phyloP scores from a whole-genome alignment of 2,329 filamentous ascomycete genomes.

The Colletotrichum lini region DNA sequence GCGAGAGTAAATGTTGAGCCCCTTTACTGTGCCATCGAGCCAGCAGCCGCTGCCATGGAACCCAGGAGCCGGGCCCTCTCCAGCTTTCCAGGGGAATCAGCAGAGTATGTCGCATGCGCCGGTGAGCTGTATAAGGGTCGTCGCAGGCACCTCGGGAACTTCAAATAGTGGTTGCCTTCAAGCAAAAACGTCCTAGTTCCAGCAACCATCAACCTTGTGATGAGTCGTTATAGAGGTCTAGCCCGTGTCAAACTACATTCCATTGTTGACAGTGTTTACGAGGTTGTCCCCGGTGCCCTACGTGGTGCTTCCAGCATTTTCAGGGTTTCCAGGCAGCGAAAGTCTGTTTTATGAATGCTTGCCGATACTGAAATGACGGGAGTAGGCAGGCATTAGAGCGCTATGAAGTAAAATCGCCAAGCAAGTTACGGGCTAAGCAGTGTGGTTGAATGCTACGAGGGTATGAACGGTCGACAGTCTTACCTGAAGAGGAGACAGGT shows the following conservation, averaged over 20 bases:
- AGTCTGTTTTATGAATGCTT: too few species aligned
- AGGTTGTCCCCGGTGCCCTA: not conserved
- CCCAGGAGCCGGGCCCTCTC: not conserved
- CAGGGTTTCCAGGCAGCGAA: too few species aligned
- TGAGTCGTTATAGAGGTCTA: not conserved
- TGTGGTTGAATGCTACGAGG: not conserved
- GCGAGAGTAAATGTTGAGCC: not conserved
- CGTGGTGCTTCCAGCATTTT: not conserved
- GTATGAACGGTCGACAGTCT: too few species aligned
- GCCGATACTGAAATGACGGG: not conserved
- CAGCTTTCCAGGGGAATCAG: not conserved
- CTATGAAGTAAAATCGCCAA: too few species aligned
- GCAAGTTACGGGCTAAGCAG: not conserved
- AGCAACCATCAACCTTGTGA: too few species aligned
- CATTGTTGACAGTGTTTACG: not conserved
- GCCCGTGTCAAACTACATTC: not conserved
- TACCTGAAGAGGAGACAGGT: too few species aligned
- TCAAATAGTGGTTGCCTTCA: too few species aligned
- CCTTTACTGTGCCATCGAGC: not conserved
- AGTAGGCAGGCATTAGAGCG: not conserved
- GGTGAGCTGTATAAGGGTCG: too few species aligned
- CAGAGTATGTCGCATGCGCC: not conserved
- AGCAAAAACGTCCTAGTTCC: too few species aligned
- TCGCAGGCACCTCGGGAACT: too few species aligned
- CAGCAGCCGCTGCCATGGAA: not conserved